Base-by-base conservation (phyloP, 768 basidiomycete species). In the Termitomyces sp. region DNA sequence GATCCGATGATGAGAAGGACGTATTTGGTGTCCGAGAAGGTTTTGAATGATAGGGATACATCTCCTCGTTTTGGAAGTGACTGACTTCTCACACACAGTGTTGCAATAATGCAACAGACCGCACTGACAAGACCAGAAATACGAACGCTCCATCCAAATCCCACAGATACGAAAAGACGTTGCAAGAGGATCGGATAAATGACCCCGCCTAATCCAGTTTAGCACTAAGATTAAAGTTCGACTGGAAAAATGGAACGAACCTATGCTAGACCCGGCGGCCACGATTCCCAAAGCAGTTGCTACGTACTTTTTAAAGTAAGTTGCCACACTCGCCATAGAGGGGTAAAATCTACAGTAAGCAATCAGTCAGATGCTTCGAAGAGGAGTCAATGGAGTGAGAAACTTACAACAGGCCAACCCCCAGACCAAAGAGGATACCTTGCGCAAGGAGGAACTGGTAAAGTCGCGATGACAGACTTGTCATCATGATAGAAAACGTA, bases 271-370 rank as follows among this genome's bases (percentile, higher is more conserved):
- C n/a, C 90, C 90, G 32, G 88, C 81, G 1, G 81, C 76, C 16
- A 82, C 84, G 52, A 92, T 70, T 2, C 90, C 90, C 35, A 88
- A 71, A 0, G 89, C 88, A 2, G 89, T 84, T 3, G 85, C 86
- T 13, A 88, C 79, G 57, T 84, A 83, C 57, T 76, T 77, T 45
- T 64, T 63, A 68, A 89, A 91, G 64, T 84, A 77, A 1, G 84
- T 89, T 0, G 86, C 79, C 10, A 89, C 75, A 49, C 84, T 82
- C 3, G 85, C 76, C 29, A 91, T 70, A 0, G 85, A 74, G 0
- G 89, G 88, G 60, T 88, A 88, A 66, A 88, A 89, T 38, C 86
- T 89, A 50, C 9, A 32, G 11, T 35, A 31, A 35, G 22, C 4
- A n/a, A 38, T 29, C 18, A 20, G 36, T 54, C 52, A 60, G 49